Conservation (phyloP, 306 rosid genomes). For the Cucumis hystrix region DNA sequence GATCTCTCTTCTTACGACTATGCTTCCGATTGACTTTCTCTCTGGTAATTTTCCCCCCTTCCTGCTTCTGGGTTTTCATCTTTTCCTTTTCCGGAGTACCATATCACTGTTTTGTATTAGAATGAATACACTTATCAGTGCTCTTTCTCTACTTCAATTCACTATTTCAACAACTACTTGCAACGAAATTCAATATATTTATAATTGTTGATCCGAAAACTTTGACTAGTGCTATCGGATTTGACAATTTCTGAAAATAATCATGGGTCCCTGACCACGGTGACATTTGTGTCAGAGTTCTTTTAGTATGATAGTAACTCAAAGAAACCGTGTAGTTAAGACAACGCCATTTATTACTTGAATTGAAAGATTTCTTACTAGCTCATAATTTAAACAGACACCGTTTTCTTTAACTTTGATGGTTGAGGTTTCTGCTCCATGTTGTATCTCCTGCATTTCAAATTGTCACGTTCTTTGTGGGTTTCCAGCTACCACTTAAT, state of each 20-base stretch:
- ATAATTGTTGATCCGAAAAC: background rate
- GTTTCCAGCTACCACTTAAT: background rate
- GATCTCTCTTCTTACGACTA: conserved; percentile 28
- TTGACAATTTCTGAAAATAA: background rate
- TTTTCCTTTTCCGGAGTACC: background rate
- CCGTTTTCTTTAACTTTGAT: background rate
- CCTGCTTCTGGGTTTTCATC: background rate
- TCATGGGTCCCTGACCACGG: background rate
- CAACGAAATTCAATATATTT: background rate
- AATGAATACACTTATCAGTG: background rate
- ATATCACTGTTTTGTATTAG: background rate
- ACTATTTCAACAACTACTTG: too few species aligned
- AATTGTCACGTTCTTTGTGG: background rate
- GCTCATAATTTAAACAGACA: background rate
- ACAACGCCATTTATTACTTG: background rate
- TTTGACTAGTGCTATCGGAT: background rate
- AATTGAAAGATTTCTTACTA: background rate
- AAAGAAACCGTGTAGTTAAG: background rate
- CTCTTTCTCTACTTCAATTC: background rate
- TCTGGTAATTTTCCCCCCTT: background rate
- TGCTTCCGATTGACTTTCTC: background rate
- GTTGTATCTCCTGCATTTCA: background rate
- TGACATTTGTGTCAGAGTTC: background rate
- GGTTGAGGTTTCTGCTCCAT: background rate
- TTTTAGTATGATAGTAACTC: background rate